These are phyloP conservation scores for Exutisphaerella laricina DNA, from an alignment of 2,329 filamentous ascomycete species.

Conservation along the genomic window DNA sequence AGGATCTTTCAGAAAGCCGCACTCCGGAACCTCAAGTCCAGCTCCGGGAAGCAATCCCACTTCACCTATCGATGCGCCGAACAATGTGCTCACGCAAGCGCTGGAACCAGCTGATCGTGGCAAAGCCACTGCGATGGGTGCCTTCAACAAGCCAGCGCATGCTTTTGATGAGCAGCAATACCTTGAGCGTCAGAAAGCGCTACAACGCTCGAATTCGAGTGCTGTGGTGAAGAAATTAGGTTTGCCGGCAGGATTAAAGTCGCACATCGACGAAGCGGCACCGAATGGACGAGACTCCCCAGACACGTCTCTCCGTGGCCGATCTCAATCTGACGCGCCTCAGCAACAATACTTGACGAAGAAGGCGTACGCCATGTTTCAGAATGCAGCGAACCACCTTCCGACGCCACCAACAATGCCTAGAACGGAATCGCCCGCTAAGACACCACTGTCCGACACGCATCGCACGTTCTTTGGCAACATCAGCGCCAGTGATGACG, in stretches of 20 bases:
- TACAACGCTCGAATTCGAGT: constrained; percentile 53
- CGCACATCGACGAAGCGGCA: constrained; percentile 23
- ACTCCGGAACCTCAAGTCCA: constrained; percentile 36
- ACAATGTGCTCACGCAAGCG: constrained; percentile 52
- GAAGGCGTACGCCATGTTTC: constrained; percentile 42
- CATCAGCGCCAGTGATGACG: constrained; percentile 36
- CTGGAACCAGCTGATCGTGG: constrained; percentile 71
- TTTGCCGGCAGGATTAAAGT: constrained; percentile 16
- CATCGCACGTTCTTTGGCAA: constrained; percentile 37
- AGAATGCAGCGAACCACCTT: constrained; percentile 42
- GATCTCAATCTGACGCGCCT: constrained; percentile 24
- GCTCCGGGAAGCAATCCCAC: constrained; percentile 33
- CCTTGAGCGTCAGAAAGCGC: constrained; percentile 71
- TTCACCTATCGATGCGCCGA: constrained; percentile 63
- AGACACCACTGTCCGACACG: constrained; percentile 26
- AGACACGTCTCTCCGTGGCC: constrained; percentile 17
- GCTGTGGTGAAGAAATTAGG: constrained; percentile 16
- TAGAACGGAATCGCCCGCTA: constrained; percentile 10
- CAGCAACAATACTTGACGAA: constrained; percentile 29
- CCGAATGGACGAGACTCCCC: constrained; percentile 20
- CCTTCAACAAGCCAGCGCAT: constrained; percentile 66
- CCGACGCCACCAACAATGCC: constrained; percentile 14
- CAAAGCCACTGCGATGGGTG: constrained; percentile 70
- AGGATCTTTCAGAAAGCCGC: constrained; percentile 33
- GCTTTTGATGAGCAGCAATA: constrained; percentile 83